Evolutionary conservation across 192 early-diverging fungal species (phyloP).

Genomic region (Coemansia sp.): DNA sequence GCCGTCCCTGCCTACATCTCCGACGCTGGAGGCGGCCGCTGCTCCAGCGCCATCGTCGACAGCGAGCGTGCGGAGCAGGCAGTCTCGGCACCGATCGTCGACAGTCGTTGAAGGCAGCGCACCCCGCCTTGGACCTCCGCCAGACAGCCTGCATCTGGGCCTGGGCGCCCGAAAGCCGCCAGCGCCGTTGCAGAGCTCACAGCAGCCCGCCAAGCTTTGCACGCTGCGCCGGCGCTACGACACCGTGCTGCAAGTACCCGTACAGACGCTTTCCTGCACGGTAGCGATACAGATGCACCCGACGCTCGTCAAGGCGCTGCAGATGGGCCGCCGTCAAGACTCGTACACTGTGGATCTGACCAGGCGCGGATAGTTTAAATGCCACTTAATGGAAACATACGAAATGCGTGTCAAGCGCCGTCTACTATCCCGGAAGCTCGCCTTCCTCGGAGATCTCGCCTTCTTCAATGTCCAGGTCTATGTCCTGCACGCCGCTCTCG

Average conservation of each 20-base stretch:
- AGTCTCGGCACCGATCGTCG: constrained; percentile 8
- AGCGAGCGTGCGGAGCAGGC: not conserved
- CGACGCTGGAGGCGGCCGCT: not conserved
- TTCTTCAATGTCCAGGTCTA: constrained; percentile 31
- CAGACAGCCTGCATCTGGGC: not conserved
- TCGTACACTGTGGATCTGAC: constrained; percentile 23
- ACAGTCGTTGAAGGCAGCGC: constrained; percentile 1
- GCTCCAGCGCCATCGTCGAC: not conserved
- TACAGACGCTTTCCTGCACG: constrained; percentile 38
- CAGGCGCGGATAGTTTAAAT: constrained; percentile 2
- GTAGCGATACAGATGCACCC: constrained; percentile 46
- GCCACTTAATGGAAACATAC: too few species aligned
- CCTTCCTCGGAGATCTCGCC: constrained; percentile 42
- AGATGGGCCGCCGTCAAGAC: constrained; percentile 8
- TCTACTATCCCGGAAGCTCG: constrained; percentile 34
- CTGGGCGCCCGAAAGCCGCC: not conserved
- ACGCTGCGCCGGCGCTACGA: constrained; percentile 35
- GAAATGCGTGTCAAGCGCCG: too few species aligned
- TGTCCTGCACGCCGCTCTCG: constrained; percentile 13
- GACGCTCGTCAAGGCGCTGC: constrained; percentile 7
- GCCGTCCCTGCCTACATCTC: not conserved
- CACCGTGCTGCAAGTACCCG: constrained; percentile 4
- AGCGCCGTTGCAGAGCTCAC: not conserved
- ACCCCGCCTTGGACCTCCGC: not conserved
- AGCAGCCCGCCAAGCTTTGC: not conserved